Percentiles rank a stretch among this genome's conserved stretches.
phyloP scores from a whole-genome alignment of 106 monocot genomes.

The Xerophyta viscosa region DNA sequence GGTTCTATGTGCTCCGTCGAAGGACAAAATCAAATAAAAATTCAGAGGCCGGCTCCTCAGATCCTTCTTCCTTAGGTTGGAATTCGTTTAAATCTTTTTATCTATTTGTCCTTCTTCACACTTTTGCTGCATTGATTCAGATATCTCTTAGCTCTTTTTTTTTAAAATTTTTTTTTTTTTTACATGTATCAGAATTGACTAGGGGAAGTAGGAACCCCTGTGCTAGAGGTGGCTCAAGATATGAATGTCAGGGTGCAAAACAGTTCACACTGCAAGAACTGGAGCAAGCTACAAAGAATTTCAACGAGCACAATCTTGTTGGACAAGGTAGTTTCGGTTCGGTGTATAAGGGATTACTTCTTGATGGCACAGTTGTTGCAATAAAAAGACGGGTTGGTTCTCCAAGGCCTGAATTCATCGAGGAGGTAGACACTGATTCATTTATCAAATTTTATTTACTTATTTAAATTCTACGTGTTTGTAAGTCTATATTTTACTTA shows the following conservation, averaged over 20 bases:
- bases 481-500: no score
- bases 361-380: slow-evolving; percentile 58
- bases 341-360: slow-evolving; percentile 72
- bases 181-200: slow-evolving; percentile 34
- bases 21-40: slow-evolving; percentile 21
- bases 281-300: slow-evolving; percentile 51
- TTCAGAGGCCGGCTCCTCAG: slow-evolving; percentile 61
- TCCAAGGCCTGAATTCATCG: slow-evolving; percentile 35
- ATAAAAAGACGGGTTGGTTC: slow-evolving; percentile 43
- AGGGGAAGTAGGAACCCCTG: slow-evolving; percentile 19
- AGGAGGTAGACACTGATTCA: slow-evolving; percentile 32
- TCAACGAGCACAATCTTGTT: slow-evolving; percentile 39
- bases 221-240: neutral
- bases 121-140: neutral
- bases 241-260: slow-evolving; percentile 27
- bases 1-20: slow-evolving; percentile 10
- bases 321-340: slow-evolving; percentile 60
- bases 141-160: neutral
- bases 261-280: slow-evolving; percentile 46
- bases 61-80: slow-evolving; percentile 43
- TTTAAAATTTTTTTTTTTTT: neutral
- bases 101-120: no score
- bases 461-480: no score
- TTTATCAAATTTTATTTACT: no score
- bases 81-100: no score